Evolutionary conservation across 2,329 filamentous ascomycete species (phyloP).

Genomic region (Apiospora marii): DNA sequence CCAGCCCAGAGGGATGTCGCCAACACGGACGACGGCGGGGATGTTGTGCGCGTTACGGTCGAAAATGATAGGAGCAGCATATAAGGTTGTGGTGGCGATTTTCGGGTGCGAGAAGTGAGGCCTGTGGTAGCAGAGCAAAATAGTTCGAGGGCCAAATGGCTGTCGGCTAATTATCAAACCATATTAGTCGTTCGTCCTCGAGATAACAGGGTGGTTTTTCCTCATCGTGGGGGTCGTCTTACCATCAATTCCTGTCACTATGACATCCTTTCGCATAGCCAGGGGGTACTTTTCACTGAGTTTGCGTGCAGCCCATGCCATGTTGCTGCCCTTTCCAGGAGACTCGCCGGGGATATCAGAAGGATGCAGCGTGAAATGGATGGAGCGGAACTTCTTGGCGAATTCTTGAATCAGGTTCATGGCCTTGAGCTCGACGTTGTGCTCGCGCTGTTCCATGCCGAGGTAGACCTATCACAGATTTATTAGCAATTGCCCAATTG

Average conservation of each 20-base stretch:
- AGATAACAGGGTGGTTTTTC: neutral
- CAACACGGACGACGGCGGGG: conserved; percentile 72
- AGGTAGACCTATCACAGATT: conserved; percentile 66
- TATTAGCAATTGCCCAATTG: neutral
- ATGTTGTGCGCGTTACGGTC: conserved; percentile 76
- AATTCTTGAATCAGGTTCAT: conserved; percentile 68
- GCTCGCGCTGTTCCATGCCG: conserved; percentile 76
- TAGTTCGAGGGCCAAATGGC: conserved; percentile 74
- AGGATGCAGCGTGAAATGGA: conserved; percentile 74
- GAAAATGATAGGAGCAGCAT: conserved; percentile 76
- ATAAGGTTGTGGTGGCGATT: conserved; percentile 68
- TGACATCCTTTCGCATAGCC: conserved; percentile 63
- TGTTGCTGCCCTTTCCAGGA: conserved; percentile 78
- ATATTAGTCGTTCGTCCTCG: conserved; percentile 36
- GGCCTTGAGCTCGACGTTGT: conserved; percentile 67
- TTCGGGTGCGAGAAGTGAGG: conserved; percentile 68
- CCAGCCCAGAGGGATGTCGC: conserved; percentile 77
- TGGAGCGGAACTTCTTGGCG: conserved; percentile 69
- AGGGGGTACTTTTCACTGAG: conserved; percentile 68
- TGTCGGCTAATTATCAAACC: conserved; percentile 62
- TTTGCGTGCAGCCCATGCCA: conserved; percentile 74
- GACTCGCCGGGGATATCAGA: conserved; percentile 71
- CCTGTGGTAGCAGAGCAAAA: conserved; percentile 69
- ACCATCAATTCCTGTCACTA: conserved; percentile 79
- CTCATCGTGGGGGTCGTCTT: conserved; percentile 42